Evolutionary conservation across 768 basidiomycete genomes (phyloP).

Genomic region (Amanita rubescens): DNA sequence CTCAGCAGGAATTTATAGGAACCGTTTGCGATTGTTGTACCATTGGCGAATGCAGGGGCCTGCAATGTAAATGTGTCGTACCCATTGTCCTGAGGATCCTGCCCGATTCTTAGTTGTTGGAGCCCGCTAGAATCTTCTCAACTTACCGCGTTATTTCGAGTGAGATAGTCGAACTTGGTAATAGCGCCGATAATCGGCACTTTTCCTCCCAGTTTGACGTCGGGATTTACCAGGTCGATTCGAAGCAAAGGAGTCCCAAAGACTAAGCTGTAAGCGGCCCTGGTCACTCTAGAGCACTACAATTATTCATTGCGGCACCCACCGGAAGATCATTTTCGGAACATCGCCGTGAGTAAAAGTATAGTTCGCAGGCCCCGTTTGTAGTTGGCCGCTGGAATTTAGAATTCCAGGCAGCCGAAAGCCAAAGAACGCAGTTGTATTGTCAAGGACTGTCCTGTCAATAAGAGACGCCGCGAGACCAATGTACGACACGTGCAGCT

Average conservation of each 20-base stretch:
- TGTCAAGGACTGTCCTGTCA: constrained; percentile 39
- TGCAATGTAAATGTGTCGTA: constrained; percentile 22
- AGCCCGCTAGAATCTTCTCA: not conserved
- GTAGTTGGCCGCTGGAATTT: constrained; percentile 32
- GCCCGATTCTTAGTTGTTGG: not conserved
- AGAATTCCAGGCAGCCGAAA: constrained; percentile 34
- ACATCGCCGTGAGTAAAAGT: constrained; percentile 36
- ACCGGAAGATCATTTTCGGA: constrained; percentile 35
- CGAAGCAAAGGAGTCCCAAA: constrained; percentile 44
- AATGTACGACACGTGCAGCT: constrained; percentile 33
- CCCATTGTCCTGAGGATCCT: constrained; percentile 35
- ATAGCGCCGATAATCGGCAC: constrained; percentile 38
- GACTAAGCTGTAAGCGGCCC: constrained; percentile 22
- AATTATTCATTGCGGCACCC: constrained; percentile 6
- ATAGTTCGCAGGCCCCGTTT: constrained; percentile 34
- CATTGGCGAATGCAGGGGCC: constrained; percentile 34
- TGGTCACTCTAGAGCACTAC: not conserved
- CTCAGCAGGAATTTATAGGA: constrained; percentile 32
- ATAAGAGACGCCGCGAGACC: constrained; percentile 30
- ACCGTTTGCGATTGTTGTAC: constrained; percentile 35
- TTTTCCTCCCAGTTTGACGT: constrained; percentile 19
- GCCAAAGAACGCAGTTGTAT: constrained; percentile 40
- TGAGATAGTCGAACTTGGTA: constrained; percentile 36
- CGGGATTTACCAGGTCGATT: constrained; percentile 38
- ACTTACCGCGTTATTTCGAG: constrained; percentile 39